Percentiles rank a stretch among this genome's conserved stretches.
Evolutionary conservation across 345 rosid genomes (phyloP).

Genomic region (Citrus trifoliata): DNA sequence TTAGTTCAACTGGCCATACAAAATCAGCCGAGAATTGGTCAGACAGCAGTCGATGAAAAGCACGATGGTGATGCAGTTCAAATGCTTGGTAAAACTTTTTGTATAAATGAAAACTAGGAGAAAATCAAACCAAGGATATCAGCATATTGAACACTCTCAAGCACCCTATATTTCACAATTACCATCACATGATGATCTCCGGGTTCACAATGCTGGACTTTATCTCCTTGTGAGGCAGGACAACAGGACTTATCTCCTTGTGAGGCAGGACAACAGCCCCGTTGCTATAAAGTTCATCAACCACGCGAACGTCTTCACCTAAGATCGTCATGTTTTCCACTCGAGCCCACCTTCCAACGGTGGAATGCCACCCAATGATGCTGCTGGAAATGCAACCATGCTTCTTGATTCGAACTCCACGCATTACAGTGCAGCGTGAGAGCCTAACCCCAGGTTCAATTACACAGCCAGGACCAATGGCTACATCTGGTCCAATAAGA

Average conservation of each 20-base stretch:
- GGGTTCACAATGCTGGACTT: slow-evolving; percentile 76
- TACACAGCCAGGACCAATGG: slow-evolving; percentile 71
- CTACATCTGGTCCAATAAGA: slow-evolving; percentile 76
- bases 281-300: slow-evolving; percentile 75
- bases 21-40: background rate
- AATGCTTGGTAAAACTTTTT: background rate
- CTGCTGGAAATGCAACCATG: slow-evolving; percentile 75
- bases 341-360: slow-evolving; percentile 73
- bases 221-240: slow-evolving; percentile 77
- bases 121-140: background rate
- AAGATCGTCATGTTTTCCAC: slow-evolving; percentile 76
- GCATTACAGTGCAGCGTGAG: slow-evolving; percentile 70
- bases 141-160: background rate
- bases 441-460: slow-evolving; percentile 77
- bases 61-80: background rate
- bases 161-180: background rate
- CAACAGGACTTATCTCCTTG: slow-evolving; percentile 76
- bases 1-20: background rate
- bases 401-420: slow-evolving; percentile 70
- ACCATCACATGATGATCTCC: slow-evolving; percentile 59
- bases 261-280: slow-evolving; percentile 74
- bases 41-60: background rate
- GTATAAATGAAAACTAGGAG: background rate
- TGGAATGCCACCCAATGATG: slow-evolving; percentile 86
- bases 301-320: slow-evolving; percentile 72